phyloP scores from a whole-genome alignment of 768 basidiomycete genomes.

The Mycena capillaripes region DNA sequence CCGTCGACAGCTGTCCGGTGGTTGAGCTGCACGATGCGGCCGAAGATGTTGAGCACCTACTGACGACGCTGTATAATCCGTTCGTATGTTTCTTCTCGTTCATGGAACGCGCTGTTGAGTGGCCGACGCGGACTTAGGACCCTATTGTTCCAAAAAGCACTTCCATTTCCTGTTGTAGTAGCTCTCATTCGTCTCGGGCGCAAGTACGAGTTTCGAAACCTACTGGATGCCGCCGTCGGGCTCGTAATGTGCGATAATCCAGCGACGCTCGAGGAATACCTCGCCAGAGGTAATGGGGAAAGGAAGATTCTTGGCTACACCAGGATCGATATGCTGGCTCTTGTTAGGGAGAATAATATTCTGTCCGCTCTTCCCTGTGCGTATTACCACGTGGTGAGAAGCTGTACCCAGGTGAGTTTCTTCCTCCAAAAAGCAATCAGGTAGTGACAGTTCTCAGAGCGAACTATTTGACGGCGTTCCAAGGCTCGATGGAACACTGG shows the following conservation, averaged over 20 bases:
- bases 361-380: background rate
- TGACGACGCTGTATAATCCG: background rate
- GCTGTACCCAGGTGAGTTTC: background rate
- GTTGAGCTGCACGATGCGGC: background rate
- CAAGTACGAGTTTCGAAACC: background rate
- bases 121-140: too few species aligned
- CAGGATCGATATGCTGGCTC: background rate
- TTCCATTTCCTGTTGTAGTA: background rate
- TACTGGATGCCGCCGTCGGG: background rate
- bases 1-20: background rate
- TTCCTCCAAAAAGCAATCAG: too few species aligned
- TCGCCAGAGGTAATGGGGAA: background rate
- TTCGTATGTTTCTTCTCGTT: background rate
- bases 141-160: background rate
- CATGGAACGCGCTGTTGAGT: too few species aligned
- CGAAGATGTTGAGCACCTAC: background rate
- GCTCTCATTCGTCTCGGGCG: background rate
- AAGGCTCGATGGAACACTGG: too few species aligned
- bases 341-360: background rate
- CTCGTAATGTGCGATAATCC: background rate
- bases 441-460: background rate
- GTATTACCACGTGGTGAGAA: background rate
- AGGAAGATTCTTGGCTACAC: background rate
- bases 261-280: background rate
- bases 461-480: background rate